These are phyloP conservation scores for Gracilaria vermiculophylla DNA, from an alignment of 23 red algal genomes.

Conservation along the genomic window DNA sequence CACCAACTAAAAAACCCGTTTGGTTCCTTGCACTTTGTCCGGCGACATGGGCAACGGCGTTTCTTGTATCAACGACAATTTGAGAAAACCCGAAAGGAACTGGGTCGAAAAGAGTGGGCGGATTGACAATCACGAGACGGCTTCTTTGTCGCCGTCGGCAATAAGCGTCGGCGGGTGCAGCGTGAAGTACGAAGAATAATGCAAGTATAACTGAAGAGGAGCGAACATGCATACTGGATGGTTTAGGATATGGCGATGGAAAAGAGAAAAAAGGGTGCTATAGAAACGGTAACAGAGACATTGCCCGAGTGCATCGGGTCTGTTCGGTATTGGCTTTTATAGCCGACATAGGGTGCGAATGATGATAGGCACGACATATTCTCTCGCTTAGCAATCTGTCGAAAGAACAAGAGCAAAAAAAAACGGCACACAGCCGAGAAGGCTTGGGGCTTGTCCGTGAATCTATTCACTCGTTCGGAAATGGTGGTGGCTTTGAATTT, in stretches of 20 bases:
- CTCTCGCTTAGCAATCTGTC: too few species aligned
- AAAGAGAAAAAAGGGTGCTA: not conserved
- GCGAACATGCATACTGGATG: not conserved
- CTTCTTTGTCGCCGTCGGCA: not conserved
- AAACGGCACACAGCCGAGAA: not conserved
- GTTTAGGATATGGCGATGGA: not conserved
- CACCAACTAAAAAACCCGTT: slow-evolving; percentile 1
- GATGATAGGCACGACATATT: not conserved
- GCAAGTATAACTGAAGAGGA: not conserved
- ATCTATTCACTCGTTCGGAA: not conserved
- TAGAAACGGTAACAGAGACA: not conserved
- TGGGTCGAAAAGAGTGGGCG: slow-evolving; percentile 46
- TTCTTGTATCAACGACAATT: slow-evolving; percentile 42
- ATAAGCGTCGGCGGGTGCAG: not conserved
- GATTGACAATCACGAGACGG: slow-evolving; percentile 51
- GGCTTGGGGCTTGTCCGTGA: not conserved
- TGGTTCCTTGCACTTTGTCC: slow-evolving; percentile 17
- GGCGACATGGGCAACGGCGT: slow-evolving; percentile 21
- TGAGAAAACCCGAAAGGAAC: slow-evolving; percentile 42
- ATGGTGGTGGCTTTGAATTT: too few species aligned
- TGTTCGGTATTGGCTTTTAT: not conserved
- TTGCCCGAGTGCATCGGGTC: not conserved
- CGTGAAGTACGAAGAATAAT: not conserved
- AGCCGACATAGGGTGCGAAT: not conserved
- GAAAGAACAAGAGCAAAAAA: too few species aligned